phyloP scores from a whole-genome alignment of 257 asterid genomes.

The Salvia splendens region DNA sequence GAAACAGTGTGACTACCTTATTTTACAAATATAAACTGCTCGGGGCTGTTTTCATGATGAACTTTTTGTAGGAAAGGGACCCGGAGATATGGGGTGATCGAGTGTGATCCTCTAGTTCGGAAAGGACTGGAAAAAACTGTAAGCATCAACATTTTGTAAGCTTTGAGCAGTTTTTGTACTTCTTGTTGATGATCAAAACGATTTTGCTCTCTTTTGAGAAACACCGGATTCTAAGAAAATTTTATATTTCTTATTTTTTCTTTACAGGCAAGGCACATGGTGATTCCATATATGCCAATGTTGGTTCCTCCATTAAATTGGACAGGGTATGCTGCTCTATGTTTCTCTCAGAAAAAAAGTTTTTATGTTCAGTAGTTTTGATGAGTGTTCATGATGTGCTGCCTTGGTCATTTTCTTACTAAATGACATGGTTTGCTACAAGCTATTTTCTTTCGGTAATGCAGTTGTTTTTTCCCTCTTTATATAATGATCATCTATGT shows the following conservation, averaged over 20 bases:
- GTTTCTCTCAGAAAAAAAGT: neutral
- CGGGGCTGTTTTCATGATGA: slow-evolving; percentile 14
- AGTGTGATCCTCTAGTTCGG: slow-evolving; percentile 91
- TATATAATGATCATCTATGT: neutral
- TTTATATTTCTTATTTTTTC: slow-evolving; percentile 26
- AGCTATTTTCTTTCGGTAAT: neutral
- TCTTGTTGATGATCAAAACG: neutral
- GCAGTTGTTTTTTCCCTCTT: neutral
- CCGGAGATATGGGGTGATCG: slow-evolving; percentile 91
- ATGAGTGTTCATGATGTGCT: neutral
- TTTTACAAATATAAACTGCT: slow-evolving; percentile 19
- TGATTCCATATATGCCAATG: slow-evolving; percentile 99
- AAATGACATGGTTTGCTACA: neutral
- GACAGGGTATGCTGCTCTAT: slow-evolving; percentile 72
- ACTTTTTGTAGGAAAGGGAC: slow-evolving; percentile 52
- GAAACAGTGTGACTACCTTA: neutral
- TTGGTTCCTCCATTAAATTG: slow-evolving; percentile 87
- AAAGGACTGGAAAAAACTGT: slow-evolving; percentile 96
- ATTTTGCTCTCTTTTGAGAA: slow-evolving; percentile 9
- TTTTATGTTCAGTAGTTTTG: neutral
- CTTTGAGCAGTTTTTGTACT: slow-evolving; percentile 4
- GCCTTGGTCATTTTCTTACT: slow-evolving; percentile 1
- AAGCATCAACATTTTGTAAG: slow-evolving; percentile 32
- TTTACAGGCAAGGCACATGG: slow-evolving; percentile 95
- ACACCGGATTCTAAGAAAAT: slow-evolving; percentile 5